Evolutionary conservation across 257 asterid species (phyloP), one percentile per base, ranked within the genome.

Genomic region (Nicotiana undulata): DNA sequence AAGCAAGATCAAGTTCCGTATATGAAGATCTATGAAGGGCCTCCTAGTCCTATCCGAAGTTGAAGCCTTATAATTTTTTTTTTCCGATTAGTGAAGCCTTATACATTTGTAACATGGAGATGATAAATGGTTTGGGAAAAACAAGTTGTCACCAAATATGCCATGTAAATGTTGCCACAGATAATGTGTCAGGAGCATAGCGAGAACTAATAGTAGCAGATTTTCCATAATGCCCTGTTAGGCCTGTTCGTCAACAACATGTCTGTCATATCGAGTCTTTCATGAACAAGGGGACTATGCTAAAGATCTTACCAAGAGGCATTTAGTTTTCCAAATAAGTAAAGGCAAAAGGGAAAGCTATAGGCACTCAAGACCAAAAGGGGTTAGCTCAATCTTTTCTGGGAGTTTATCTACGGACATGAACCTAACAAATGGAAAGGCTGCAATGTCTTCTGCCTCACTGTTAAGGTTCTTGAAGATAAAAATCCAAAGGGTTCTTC

Each of bases 21-120:
- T 20, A 68, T 20, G 58, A 68, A 20, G 77, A 68, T 40, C 56
- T 53, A 68, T 68, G 76, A 68, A 68, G 77, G 76, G 58, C 77
- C 77, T 68, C 34, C 58, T 13, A 40, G 77, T 12, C 58, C 58
- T 68, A 68, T 68, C 77, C 6, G 18, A 67, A 67, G 55, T 67
- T 67, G 55, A 46, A 67, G 10, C 76, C 55, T 37, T 67, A 1
- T 37, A 67, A n/a, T 5, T 34, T 49, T 4, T 34, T 67, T n/a
- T 67, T 26, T n/a, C 10, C 55, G 11, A n/a, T n/a, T 37, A 68
- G 34, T 40, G 77, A 68, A 68, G 20, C 77, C 11, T 31, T 40
- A 12, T 68, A 40, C 40, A 32, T 40, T 68, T 68, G n/a, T 68
- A 40, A 40, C 20, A 40, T 9, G 31, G 58, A 20, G 77, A 68